These are phyloP conservation scores for Exophiala viscosa DNA, from an alignment of 2,329 filamentous ascomycete genomes.

Conservation along the genomic window DNA sequence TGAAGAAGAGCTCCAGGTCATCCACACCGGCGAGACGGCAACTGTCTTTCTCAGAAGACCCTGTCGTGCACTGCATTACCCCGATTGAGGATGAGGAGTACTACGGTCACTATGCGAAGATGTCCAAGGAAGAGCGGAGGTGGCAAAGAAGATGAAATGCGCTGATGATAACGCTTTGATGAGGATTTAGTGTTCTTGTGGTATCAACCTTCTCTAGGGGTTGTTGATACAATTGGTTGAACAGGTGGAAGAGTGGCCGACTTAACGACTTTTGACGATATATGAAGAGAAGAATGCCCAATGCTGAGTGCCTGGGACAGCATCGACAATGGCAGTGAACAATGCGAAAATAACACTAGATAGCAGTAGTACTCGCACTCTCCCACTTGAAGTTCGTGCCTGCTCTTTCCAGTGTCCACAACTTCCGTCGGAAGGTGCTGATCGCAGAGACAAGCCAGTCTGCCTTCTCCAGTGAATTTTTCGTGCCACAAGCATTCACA, in stretches of 20 bases:
- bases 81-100: conserved; percentile 49
- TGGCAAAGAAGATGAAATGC: conserved; percentile 38
- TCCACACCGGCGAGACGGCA: conserved; percentile 32
- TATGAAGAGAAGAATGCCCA: background rate
- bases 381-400: no score
- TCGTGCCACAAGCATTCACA: no score
- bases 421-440: no score
- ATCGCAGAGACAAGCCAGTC: background rate
- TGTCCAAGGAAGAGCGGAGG: conserved; percentile 45
- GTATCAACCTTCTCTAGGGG: conserved; percentile 8
- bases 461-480: background rate
- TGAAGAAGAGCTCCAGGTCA: conserved; percentile 40
- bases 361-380: no score
- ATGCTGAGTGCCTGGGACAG: no score
- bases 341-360: no score
- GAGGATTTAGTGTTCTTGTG: background rate
- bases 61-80: conserved; percentile 46
- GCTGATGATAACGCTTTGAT: conserved; percentile 23
- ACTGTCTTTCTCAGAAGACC: conserved; percentile 43
- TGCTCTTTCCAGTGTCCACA: no score
- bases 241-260: no score
- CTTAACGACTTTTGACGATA: background rate
- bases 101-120: conserved; percentile 45
- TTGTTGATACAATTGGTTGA: background rate
- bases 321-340: no score